Base-by-base conservation (phyloP, 768 basidiomycete species). In the Phlegmacium glaucopus region DNA sequence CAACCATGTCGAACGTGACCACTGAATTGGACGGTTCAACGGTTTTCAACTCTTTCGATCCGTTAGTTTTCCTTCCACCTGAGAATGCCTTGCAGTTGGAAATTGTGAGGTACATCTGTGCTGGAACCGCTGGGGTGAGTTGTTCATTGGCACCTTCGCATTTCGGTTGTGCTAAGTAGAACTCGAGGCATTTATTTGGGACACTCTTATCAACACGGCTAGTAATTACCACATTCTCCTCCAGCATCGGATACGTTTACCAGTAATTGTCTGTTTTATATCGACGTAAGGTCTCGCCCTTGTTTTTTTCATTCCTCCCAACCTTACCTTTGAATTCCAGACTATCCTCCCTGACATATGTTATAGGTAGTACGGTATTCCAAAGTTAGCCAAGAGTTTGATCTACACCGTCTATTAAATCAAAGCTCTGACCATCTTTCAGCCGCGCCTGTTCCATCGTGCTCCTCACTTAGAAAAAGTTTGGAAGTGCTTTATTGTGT, bases 271-370 rank as follows among this genome's bases (percentile, higher is more conserved):
- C 0, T 67, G 65, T 39, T 54, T 57, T 15, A 26, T 64, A 44
- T 50, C 55, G 25, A 47, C 53, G 63, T 64, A 42, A n/a, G n/a
- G n/a, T n/a, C n/a, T n/a, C 42, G 53, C 17, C 18, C 37, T 30
- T 18, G 36, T 42, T 13, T 44, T 43, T 9, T 22, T 42, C 22
- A 38, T 51, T 15, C 40, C 51, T 1, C 47, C 61, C 1, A 43
- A 60, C n/a, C 54, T 61, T 26, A 57, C 64, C 9, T 63, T 56
- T 60, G 49, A 52, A 58, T 32, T 62, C 62, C 4, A 53, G 30
- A 32, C 8, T 32, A 8, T 32, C 30, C 9, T 8, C 61, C 6
- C 50, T 42, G 5, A 55, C 64, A 1, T 39, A 64, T 3, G 65
- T 49, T 22, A 36, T 42, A 6, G 46, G 52, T 11, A 52, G 57